phyloP scores from a whole-genome alignment of 257 asterid species.

The Cordia subcordata region DNA sequence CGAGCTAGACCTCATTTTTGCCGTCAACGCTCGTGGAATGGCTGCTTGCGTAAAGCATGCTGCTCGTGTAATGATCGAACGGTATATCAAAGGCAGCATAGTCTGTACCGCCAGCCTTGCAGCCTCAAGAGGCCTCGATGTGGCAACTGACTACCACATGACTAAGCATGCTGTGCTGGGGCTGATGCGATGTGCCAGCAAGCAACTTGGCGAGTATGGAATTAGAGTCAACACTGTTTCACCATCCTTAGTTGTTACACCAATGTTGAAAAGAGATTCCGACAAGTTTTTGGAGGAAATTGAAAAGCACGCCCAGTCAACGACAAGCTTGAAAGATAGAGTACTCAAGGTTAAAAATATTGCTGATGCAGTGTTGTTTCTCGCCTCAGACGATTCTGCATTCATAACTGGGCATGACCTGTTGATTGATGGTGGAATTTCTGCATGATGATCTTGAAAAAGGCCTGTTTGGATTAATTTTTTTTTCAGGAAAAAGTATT shows the following conservation, averaged over 20 bases:
- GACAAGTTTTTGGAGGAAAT: conserved; percentile 1
- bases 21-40: conserved; percentile 30
- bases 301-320: conserved; percentile 9
- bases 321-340: conserved; percentile 25
- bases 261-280: not conserved
- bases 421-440: conserved; percentile 13
- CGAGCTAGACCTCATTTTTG: conserved; percentile 13
- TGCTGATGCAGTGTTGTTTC: conserved; percentile 17
- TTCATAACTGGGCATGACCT: conserved; percentile 10
- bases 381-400: conserved; percentile 7
- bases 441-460: not conserved
- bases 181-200: conserved; percentile 29
- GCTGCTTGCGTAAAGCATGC: conserved; percentile 28
- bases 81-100: conserved; percentile 14
- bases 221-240: conserved; percentile 37
- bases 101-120: conserved; percentile 18
- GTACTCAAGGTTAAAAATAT: conserved; percentile 2
- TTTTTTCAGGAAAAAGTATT: no score
- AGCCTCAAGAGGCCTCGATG: conserved; percentile 13
- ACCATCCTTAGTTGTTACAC: conserved; percentile 24
- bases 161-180: conserved; percentile 35
- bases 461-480: no score
- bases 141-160: conserved; percentile 28
- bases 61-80: conserved; percentile 21
- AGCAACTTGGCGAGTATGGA: conserved; percentile 30